phyloP scores from a whole-genome alignment of 805 yeast species.

The Wickerhamomyces ciferrii region DNA sequence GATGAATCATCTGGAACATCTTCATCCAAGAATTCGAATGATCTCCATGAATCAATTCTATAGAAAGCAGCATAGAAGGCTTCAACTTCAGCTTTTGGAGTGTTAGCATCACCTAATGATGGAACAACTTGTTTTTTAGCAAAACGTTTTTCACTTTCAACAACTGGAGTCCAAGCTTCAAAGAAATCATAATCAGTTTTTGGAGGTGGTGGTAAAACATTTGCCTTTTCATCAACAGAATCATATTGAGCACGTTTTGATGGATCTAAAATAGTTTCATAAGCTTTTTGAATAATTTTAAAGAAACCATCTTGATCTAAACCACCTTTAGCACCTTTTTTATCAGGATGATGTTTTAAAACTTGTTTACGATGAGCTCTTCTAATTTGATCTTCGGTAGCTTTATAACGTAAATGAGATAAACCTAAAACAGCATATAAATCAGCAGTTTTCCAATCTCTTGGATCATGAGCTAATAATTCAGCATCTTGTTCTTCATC shows the following conservation, averaged over 20 bases:
- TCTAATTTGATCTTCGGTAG: constrained; percentile 89
- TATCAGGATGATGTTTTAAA: constrained; percentile 96
- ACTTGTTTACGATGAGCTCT: constrained; percentile 97
- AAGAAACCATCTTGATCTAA: constrained; percentile 94
- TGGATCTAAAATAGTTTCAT: constrained; percentile 83
- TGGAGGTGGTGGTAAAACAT: constrained; percentile 71
- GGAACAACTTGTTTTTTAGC: constrained; percentile 92
- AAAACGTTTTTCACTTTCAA: constrained; percentile 86
- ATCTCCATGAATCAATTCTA: constrained; percentile 96
- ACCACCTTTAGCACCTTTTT: constrained; percentile 84
- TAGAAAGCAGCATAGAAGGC: constrained; percentile 88
- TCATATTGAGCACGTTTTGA: constrained; percentile 88
- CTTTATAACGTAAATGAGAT: constrained; percentile 83
- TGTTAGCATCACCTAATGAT: constrained; percentile 57
- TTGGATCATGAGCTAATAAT: constrained; percentile 84
- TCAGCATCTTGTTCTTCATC: constrained; percentile 67
- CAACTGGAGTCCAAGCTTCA: constrained; percentile 90
- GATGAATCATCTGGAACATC: constrained; percentile 99
- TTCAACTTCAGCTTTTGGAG: constrained; percentile 79
- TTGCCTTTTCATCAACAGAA: constrained; percentile 88
- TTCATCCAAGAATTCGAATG: constrained; percentile 96
- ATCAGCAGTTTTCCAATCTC: constrained; percentile 97
- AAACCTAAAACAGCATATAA: constrained; percentile 95
- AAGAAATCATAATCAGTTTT: constrained; percentile 74
- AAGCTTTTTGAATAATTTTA: constrained; percentile 96